Conservation (phyloP, 139 green algal species). For the Astrephomene gubernaculifera region DNA sequence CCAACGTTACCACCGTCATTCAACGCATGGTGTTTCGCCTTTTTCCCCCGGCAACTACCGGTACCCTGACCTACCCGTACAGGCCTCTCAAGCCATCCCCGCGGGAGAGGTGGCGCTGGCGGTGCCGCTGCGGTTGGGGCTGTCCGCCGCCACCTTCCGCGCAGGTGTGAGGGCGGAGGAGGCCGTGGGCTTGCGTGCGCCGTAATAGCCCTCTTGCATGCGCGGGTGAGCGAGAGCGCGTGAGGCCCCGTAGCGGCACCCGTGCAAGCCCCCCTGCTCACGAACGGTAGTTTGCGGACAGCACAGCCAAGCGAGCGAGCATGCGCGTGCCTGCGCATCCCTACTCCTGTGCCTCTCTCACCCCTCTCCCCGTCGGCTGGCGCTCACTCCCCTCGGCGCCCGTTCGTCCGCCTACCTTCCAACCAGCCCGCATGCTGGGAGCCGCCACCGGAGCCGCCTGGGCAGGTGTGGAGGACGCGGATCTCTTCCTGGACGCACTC, state of each 20-base stretch:
- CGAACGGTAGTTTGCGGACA: too few relatives aligned
- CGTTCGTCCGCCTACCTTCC: background rate
- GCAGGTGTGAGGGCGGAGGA: background rate
- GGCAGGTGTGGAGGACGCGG: background rate
- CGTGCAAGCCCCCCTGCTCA: too few relatives aligned
- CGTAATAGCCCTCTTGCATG: background rate
- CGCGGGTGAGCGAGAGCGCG: too few relatives aligned
- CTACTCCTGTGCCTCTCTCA: too few relatives aligned
- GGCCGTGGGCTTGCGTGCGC: background rate
- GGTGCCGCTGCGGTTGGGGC: conserved; percentile 19
- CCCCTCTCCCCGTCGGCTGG: too few relatives aligned
- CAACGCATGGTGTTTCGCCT: too few relatives aligned
- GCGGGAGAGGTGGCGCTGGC: conserved; percentile 9
- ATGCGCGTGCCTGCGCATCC: too few relatives aligned
- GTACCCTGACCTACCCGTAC: background rate
- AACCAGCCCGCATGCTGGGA: background rate
- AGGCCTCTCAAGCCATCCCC: background rate
- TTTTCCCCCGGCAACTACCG: background rate
- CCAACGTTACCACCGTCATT: too few relatives aligned
- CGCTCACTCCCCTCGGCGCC: too few relatives aligned
- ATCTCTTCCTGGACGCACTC: conserved; percentile 31
- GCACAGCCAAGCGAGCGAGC: too few relatives aligned
- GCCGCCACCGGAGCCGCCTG: background rate
- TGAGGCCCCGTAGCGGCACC: too few relatives aligned
- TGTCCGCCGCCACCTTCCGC: conserved; percentile 28